Evolutionary conservation across 2,329 filamentous ascomycete genomes (phyloP), one percentile per base, ranked within the genome.

Genomic region (Fusarium robinianum): DNA sequence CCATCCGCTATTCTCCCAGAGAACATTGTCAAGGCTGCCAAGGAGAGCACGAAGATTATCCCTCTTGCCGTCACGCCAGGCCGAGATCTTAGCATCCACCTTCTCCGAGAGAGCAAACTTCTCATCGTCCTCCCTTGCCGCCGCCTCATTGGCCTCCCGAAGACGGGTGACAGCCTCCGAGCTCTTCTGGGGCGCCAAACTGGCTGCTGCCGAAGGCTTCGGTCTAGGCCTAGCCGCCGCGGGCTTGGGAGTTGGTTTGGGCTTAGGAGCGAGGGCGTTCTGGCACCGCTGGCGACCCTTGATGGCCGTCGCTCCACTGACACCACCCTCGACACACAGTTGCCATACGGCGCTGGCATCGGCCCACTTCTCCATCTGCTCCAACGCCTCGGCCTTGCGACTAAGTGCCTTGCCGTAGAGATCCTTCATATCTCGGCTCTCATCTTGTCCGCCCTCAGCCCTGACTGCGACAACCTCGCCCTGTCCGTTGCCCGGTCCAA

Each of bases 1-100:
- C 94, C 94, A 99, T 4, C 90, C 90, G 51, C 90, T 89, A 27
- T 85, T 85, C 53, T 89, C 84, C 94, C 94, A 99, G 18, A 99
- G 77, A 18, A 99, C 90, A 25, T 78, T 80, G 63, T 99, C 92
- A 58, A 99, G 68, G 61, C 90, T 95, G 3, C 87, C 88, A 24
- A 99, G 72, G 35, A 99, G 72, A 1, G 92, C 94, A 6, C 94
- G 83, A 32, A 99, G 69, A 66, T 99, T 99, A 53, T 96, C 92
- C 42, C 89, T 79, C 71, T 97, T 97, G 3, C 91, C 91, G 39
- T 89, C 87, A 49, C 89, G 86, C 94, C 94, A 99, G 1, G 83
- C 75, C 0, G 81, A 74, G 17, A 99, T 79, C 38, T 79, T 82
- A 1, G 86, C 87, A 62, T 96, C 90, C 0, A 99, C 90, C 57